Evolutionary conservation across 768 basidiomycete genomes (phyloP).

Genomic region (Podaxis sp.): DNA sequence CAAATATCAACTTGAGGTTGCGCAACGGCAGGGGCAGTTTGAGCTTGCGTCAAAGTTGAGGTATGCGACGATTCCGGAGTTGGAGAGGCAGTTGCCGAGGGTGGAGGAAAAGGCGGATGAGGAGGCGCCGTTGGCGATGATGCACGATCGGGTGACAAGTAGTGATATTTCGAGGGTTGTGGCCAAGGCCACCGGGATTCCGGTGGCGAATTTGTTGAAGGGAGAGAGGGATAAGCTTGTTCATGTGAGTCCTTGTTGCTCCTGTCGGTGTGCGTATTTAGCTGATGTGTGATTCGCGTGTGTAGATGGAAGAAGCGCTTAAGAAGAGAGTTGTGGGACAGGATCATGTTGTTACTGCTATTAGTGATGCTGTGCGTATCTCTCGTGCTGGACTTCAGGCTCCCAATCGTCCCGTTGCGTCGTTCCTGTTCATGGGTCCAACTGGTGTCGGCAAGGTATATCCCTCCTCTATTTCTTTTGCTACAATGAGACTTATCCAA

Average conservation of each 20-base stretch:
- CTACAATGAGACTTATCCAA: too few species aligned
- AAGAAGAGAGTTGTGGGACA: slow-evolving; percentile 83
- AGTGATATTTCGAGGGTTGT: slow-evolving; percentile 88
- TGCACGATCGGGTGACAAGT: slow-evolving; percentile 87
- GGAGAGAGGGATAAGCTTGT: slow-evolving; percentile 90
- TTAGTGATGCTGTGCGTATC: slow-evolving; percentile 89
- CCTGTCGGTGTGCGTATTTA: neutral
- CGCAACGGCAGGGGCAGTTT: slow-evolving; percentile 85
- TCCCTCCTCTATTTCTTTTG: neutral
- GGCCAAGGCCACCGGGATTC: slow-evolving; percentile 87
- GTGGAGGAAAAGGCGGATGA: slow-evolving; percentile 44
- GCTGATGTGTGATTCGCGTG: neutral
- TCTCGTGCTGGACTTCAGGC: slow-evolving; percentile 90
- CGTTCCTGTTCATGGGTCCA: slow-evolving; percentile 88
- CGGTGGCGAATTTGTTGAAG: slow-evolving; percentile 83
- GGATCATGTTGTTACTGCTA: slow-evolving; percentile 79
- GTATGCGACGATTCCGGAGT: slow-evolving; percentile 81
- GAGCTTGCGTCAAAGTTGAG: slow-evolving; percentile 82
- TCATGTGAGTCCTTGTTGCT: slow-evolving; percentile 52
- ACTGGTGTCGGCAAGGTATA: slow-evolving; percentile 82
- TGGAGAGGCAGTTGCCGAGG: slow-evolving; percentile 68
- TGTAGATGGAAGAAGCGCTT: slow-evolving; percentile 84
- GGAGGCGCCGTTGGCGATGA: slow-evolving; percentile 56
- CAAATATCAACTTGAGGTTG: slow-evolving; percentile 83
- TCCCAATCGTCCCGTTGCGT: slow-evolving; percentile 86